A percentile compares a stretch with the other conserved stretches of the same genome.
Conservation (phyloP, 148 eudicot genomes). For the Amaranthus hypochondriacus region DNA sequence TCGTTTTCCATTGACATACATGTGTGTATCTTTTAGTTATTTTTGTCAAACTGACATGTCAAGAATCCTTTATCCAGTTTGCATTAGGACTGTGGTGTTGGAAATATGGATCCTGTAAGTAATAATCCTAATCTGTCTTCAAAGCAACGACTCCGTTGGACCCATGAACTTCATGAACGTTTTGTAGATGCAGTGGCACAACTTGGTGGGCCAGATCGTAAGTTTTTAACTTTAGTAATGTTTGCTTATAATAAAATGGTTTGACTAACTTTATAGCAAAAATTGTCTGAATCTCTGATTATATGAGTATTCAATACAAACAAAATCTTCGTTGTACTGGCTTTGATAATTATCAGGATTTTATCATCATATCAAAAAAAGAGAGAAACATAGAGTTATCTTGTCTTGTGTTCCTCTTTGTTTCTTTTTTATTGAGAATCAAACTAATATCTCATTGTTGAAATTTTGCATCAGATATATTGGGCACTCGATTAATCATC, state of each 20-base stretch:
- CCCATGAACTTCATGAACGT: slow-evolving; percentile 62
- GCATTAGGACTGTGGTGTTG: not conserved
- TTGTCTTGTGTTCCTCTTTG: too few relatives aligned
- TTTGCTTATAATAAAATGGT: not conserved
- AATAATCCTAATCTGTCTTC: slow-evolving; percentile 16
- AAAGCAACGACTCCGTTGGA: slow-evolving; percentile 69
- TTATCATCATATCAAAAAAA: too few relatives aligned
- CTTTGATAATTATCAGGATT: not conserved
- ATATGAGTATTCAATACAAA: too few relatives aligned
- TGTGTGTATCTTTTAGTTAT: not conserved
- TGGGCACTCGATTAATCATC: not conserved
- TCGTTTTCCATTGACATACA: not conserved
- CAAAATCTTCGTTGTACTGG: not conserved
- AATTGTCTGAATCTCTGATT: too few relatives aligned
- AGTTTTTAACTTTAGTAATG: slow-evolving; percentile 19
- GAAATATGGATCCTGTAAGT: not conserved
- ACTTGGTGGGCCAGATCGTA: slow-evolving; percentile 72
- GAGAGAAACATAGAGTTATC: not conserved
- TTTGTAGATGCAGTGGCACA: slow-evolving; percentile 71
- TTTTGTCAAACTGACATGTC: not conserved
- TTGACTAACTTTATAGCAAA: too few relatives aligned
- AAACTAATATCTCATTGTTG: too few relatives aligned
- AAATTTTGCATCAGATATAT: not conserved
- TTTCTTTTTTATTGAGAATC: too few relatives aligned
- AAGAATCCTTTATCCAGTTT: not conserved